These are phyloP conservation scores for Lodderomyces jiufengensis DNA, from an alignment of 1,139 yeast genomes.

Conservation along the genomic window DNA sequence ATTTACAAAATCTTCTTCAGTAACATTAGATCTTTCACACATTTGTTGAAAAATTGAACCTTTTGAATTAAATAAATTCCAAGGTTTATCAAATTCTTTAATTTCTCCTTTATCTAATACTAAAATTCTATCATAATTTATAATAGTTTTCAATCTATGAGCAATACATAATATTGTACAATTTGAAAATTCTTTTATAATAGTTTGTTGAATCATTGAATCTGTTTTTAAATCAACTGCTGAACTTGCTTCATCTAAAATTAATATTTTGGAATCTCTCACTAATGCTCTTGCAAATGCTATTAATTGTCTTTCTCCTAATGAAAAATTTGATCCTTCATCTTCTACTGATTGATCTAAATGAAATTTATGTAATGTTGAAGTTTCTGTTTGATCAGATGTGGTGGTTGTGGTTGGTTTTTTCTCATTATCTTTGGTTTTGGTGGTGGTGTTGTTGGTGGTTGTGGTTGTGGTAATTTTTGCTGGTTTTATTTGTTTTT, in stretches of 20 bases:
- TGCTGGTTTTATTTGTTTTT: constrained; percentile 13
- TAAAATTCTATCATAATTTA: constrained; percentile 35
- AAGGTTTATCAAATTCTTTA: constrained; percentile 56
- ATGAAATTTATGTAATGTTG: constrained; percentile 31
- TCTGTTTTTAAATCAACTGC: constrained; percentile 44
- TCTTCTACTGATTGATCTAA: constrained; percentile 36
- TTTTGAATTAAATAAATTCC: constrained; percentile 20
- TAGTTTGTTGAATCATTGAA: constrained; percentile 35
- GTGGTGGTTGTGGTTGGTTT: no score
- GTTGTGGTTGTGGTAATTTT: constrained; percentile 4
- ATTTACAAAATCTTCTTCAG: constrained; percentile 20
- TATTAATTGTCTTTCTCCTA: constrained; percentile 41
- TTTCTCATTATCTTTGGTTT: constrained; percentile 2
- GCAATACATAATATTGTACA: constrained; percentile 43
- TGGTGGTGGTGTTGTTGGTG: constrained; percentile 8
- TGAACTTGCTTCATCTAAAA: constrained; percentile 43
- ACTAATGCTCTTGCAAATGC: constrained; percentile 43
- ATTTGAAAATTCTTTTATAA: constrained; percentile 29
- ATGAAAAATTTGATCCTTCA: constrained; percentile 38
- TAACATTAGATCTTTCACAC: constrained; percentile 57
- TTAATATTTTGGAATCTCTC: constrained; percentile 33
- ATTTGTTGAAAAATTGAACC: constrained; percentile 44
- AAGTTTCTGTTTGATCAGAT: no score
- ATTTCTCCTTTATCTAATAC: constrained; percentile 51
- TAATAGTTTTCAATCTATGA: constrained; percentile 38